These are phyloP conservation scores for Alternaria panax DNA, from an alignment of 2,329 filamentous ascomycete genomes.

Conservation along the genomic window DNA sequence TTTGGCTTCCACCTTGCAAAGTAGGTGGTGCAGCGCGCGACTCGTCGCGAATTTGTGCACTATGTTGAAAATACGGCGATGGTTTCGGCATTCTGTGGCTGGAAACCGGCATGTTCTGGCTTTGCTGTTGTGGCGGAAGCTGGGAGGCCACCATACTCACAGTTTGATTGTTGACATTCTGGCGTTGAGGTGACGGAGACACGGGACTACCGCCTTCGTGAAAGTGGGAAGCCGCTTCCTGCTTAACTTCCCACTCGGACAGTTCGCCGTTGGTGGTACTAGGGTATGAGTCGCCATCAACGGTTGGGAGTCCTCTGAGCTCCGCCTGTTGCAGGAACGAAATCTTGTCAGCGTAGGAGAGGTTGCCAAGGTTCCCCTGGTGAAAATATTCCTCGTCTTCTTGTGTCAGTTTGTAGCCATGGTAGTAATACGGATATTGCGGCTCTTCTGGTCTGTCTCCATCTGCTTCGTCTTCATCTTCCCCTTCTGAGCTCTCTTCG, in stretches of 20 bases:
- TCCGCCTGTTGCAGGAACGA: conserved; percentile 5
- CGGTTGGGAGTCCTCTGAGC: conserved; percentile 8
- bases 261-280: conserved; percentile 46
- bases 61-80: conserved; percentile 20
- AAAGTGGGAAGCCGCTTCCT: conserved; percentile 18
- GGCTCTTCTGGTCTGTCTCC: neutral
- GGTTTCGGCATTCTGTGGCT: conserved; percentile 1
- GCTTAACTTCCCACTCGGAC: conserved; percentile 21
- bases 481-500: conserved; percentile 16
- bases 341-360: conserved; percentile 4
- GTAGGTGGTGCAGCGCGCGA: conserved; percentile 18
- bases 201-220: neutral
- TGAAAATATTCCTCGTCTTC: conserved; percentile 6
- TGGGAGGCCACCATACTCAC: conserved; percentile 10
- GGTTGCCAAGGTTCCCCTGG: neutral
- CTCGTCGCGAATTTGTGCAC: conserved; percentile 29
- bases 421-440: neutral
- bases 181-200: conserved; percentile 21
- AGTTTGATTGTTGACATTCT: conserved; percentile 11
- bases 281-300: conserved; percentile 49
- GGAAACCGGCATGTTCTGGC: neutral
- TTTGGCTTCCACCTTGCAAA: conserved; percentile 4
- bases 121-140: conserved; percentile 12
- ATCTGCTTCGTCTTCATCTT: conserved; percentile 13
- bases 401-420: conserved; percentile 3